Percentiles rank a stretch among this genome's conserved stretches.
Evolutionary conservation across 2,329 filamentous ascomycete genomes (phyloP).

Genomic region (Ceratocystis eucalypticola): DNA sequence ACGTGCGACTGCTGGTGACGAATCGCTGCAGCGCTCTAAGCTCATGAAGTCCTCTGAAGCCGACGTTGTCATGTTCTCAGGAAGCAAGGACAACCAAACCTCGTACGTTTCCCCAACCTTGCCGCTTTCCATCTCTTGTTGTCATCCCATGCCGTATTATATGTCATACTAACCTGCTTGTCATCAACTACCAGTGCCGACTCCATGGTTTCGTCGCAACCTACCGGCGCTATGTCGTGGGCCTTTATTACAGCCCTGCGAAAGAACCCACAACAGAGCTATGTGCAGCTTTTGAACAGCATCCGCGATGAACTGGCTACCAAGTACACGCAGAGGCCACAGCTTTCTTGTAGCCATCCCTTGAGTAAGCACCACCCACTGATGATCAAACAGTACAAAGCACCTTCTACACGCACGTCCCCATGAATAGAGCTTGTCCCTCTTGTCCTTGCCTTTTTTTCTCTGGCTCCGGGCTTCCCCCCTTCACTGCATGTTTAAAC

Average conservation of each 20-base stretch:
- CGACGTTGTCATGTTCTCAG: constrained; percentile 95
- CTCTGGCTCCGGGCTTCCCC: not conserved
- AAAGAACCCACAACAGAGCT: constrained; percentile 97
- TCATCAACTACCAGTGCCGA: constrained; percentile 51
- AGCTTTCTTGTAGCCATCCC: constrained; percentile 92
- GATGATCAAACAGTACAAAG: constrained; percentile 17
- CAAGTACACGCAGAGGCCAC: constrained; percentile 89
- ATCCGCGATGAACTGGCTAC: constrained; percentile 82
- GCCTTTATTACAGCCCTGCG: constrained; percentile 86
- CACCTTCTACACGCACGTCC: constrained; percentile 8
- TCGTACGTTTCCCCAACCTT: constrained; percentile 47
- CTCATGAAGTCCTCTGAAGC: constrained; percentile 87
- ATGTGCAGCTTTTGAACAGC: constrained; percentile 89
- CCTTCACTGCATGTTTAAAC: not conserved
- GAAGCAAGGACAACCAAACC: constrained; percentile 92
- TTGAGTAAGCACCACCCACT: constrained; percentile 51
- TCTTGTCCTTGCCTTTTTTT: not conserved
- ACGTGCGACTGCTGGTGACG: constrained; percentile 57
- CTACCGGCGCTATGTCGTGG: constrained; percentile 96
- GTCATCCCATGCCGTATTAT: constrained; percentile 10
- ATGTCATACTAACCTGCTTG: too few relatives aligned
- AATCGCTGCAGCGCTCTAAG: constrained; percentile 66
- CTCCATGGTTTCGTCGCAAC: constrained; percentile 77
- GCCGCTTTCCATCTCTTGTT: constrained; percentile 1
- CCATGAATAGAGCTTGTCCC: not conserved